These are phyloP conservation scores for Saturnispora serradocipensis DNA, from an alignment of 805 yeast species.

Conservation along the genomic window DNA sequence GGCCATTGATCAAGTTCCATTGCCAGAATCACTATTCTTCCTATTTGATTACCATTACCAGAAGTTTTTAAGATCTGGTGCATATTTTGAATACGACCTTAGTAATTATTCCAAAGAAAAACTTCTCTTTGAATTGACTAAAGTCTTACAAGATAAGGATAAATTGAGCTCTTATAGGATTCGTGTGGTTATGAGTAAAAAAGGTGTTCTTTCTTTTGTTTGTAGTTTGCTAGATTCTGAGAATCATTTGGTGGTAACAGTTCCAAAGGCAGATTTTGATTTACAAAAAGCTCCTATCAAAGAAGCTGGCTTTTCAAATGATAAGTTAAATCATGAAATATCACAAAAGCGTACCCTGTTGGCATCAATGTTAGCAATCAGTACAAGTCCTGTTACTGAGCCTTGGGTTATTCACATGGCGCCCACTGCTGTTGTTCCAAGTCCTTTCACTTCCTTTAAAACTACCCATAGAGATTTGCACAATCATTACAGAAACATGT, in stretches of 20 bases:
- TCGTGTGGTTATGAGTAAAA: constrained; percentile 33
- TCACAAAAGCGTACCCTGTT: background rate
- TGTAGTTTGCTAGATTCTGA: constrained; percentile 15
- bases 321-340: background rate
- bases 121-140: constrained; percentile 35
- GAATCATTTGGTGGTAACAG: constrained; percentile 1
- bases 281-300: background rate
- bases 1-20: constrained; percentile 19
- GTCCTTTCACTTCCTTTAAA: constrained; percentile 81
- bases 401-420: constrained; percentile 61
- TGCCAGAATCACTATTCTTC: constrained; percentile 39
- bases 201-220: constrained; percentile 26
- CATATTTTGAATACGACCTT: constrained; percentile 42
- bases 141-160: constrained; percentile 26
- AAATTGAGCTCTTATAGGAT: constrained; percentile 35
- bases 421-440: constrained; percentile 37
- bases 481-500: constrained; percentile 47
- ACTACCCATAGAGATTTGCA: constrained; percentile 68
- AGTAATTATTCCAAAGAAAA: constrained; percentile 29
- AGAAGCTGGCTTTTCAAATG: background rate
- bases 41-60: constrained; percentile 55
- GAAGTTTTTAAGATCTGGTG: constrained; percentile 45
- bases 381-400: constrained; percentile 5
- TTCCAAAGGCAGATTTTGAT: constrained; percentile 7
- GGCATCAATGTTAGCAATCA: background rate